Evolutionary conservation across 129 eudicot genomes (phyloP).

Genomic region (Scalesia atractyloides): DNA sequence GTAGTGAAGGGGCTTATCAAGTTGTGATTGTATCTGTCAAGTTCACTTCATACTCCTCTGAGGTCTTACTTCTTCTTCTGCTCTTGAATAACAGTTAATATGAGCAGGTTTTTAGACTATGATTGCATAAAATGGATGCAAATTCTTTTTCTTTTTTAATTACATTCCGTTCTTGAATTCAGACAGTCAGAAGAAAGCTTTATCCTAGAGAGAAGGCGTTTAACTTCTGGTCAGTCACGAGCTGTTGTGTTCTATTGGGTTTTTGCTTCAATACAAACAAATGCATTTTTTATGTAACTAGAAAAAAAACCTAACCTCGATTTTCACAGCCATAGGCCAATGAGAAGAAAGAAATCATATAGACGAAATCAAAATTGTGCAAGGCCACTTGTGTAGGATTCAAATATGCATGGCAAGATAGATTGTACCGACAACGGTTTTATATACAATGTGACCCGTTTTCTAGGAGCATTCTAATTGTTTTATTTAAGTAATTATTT

Average conservation of each 20-base stretch:
- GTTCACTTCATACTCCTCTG: slow-evolving; percentile 49
- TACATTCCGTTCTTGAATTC: slow-evolving; percentile 8
- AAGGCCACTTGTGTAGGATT: slow-evolving; percentile 46
- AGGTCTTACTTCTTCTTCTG: slow-evolving; percentile 47
- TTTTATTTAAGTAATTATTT: too few species aligned
- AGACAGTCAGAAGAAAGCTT: slow-evolving; percentile 60
- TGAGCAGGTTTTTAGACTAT: not conserved
- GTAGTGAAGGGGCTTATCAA: slow-evolving; percentile 85
- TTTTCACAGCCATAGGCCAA: slow-evolving; percentile 49
- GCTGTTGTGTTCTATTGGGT: not conserved
- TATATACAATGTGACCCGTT: too few species aligned
- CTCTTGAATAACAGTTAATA: not conserved
- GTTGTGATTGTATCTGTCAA: slow-evolving; percentile 66
- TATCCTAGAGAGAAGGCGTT: slow-evolving; percentile 62
- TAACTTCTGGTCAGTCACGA: slow-evolving; percentile 52
- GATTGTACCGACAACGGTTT: too few species aligned
- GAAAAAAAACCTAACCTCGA: slow-evolving; percentile 13
- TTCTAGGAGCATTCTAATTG: too few species aligned
- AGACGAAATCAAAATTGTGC: slow-evolving; percentile 38
- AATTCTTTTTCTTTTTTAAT: not conserved
- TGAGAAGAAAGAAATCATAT: slow-evolving; percentile 43
- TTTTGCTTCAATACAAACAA: not conserved
- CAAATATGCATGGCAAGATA: too few species aligned
- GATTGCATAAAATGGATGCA: too few species aligned
- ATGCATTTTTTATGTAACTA: not conserved